Base-by-base conservation (phyloP, 208 protist species). In the Acanthamoeba healyi region DNA sequence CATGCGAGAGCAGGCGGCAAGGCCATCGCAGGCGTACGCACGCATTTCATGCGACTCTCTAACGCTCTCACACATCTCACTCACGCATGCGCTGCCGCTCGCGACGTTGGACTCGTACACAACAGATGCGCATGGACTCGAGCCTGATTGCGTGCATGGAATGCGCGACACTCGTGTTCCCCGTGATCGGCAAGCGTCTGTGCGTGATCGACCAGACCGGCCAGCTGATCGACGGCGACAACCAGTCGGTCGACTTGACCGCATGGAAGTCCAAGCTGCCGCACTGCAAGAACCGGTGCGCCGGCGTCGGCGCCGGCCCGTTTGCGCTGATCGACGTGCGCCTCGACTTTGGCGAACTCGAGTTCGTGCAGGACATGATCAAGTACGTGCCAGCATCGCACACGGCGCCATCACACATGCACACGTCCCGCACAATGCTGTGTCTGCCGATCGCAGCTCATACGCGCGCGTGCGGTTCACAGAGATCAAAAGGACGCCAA, bases 321-420 rank as follows among this genome's bases (percentile, higher is more conserved):
- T 77, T 77, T 17, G 67, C 67, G 0, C 67, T 29, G 10, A 77
- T 77, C 38, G 67, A 77, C 32, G 38, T 44, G 19, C 67, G 34
- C 67, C 36, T 77, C 19, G 67, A 77, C 67, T 77, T 46, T 46
- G 29, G 67, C 32, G 67, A 77, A 15, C 67, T 77, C 67, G 38
- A 46, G 10, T 77, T 77, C 67, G 22, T 77, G 67, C 32, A 44
- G 34, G 67, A 32, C 32, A 77, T 77, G 67, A 7, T 77, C 67
- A 38, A 72, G 63, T 72, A 72, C 58, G 29, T 17, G 15, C 29
- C 58, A 32, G 26, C 34, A 36, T 61, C 63, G 9, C 34, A 38
- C 26, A 9, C 58, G 22, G 12, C 34, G 19, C n/a, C 63, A 10
- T 17, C 36, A 17, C 26, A n/a, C n/a, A n/a, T n/a, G n/a, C n/a